Evolutionary conservation across 169 alveolate species (phyloP).

Genomic region (Babesia divergens): DNA sequence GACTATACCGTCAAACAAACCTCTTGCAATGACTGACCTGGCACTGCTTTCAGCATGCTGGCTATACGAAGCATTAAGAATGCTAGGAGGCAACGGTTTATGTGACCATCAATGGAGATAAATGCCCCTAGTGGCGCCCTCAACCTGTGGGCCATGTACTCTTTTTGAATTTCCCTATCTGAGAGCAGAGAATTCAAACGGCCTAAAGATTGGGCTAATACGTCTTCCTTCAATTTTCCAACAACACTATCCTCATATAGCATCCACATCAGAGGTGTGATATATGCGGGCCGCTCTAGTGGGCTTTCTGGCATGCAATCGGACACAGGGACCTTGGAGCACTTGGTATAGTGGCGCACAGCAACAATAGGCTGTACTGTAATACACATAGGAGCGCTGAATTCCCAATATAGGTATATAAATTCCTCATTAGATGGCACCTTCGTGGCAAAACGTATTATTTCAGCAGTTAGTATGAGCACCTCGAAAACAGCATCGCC

Average conservation of each 20-base stretch:
- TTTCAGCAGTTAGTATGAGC: constrained; percentile 2
- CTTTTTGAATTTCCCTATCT: neutral
- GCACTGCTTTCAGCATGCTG: constrained; percentile 15
- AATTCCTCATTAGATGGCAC: constrained; percentile 27
- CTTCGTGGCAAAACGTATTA: constrained; percentile 22
- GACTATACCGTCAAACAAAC: constrained; percentile 19
- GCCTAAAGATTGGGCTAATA: neutral
- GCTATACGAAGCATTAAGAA: constrained; percentile 41
- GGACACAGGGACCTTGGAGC: neutral
- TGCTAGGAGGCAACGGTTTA: constrained; percentile 31
- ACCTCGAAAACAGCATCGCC: constrained; percentile 2
- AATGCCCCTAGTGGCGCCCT: constrained; percentile 20
- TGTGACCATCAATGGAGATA: constrained; percentile 31
- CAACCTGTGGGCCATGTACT: neutral
- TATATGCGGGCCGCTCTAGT: constrained; percentile 23
- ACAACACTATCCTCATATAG: constrained; percentile 15
- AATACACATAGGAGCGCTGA: neutral
- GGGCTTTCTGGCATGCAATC: neutral
- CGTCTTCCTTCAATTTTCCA: neutral
- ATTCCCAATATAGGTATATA: constrained; percentile 47
- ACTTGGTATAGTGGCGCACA: neutral
- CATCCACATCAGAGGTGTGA: constrained; percentile 32
- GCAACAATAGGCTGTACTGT: constrained; percentile 4
- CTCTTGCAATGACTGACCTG: constrained; percentile 56
- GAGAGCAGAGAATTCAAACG: neutral